Evolutionary conservation across 495 filamentous ascomycete genomes (phyloP).

Genomic region (Rostrohypoxylon terebratum): DNA sequence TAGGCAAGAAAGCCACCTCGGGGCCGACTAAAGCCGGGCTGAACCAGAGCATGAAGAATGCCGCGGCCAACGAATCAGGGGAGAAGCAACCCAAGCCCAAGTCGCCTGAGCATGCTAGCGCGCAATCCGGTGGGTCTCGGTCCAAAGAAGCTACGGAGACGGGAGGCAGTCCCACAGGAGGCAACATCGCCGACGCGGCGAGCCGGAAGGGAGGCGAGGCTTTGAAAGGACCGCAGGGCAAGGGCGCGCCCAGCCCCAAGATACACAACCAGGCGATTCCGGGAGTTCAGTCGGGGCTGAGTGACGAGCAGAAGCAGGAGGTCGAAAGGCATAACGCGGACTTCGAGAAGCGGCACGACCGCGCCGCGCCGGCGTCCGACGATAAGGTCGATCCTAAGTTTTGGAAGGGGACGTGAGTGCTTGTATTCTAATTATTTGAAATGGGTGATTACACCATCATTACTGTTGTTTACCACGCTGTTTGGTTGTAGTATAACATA

Average conservation of each 20-base stretch:
- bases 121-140: constrained; percentile 58
- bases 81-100: constrained; percentile 24
- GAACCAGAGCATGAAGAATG: constrained; percentile 44
- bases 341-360: constrained; percentile 62
- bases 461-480: constrained; percentile 3
- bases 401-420: constrained; percentile 55
- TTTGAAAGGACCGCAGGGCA: constrained; percentile 55
- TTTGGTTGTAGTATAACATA: constrained; percentile 1
- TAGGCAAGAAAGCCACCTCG: constrained; percentile 45
- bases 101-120: constrained; percentile 55
- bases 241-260: constrained; percentile 58
- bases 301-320: constrained; percentile 60
- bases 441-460: neutral
- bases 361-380: constrained; percentile 49
- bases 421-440: neutral
- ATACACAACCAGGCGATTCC: constrained; percentile 57
- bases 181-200: constrained; percentile 49
- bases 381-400: constrained; percentile 65
- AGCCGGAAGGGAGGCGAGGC: constrained; percentile 55
- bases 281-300: constrained; percentile 51
- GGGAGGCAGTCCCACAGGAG: constrained; percentile 45
- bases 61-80: constrained; percentile 30
- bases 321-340: constrained; percentile 64
- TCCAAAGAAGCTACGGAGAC: constrained; percentile 60
- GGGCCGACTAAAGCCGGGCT: constrained; percentile 45